Conservation (phyloP, 116 monocot genomes). For the Papilionanthe hybrid region DNA sequence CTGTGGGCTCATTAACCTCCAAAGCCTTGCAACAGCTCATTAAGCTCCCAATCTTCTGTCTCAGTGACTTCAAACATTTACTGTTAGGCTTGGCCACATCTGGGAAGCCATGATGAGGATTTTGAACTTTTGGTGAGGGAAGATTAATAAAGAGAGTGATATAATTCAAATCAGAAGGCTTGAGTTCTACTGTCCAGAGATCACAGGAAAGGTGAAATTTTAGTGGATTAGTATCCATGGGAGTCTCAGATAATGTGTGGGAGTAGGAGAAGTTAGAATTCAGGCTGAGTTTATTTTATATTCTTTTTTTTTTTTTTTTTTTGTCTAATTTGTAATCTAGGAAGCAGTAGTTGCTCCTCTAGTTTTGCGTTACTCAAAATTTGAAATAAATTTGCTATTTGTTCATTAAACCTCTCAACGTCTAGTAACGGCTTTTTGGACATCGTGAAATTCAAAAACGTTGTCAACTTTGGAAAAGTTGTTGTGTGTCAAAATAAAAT, state of each 20-base stretch:
- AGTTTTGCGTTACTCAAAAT: neutral
- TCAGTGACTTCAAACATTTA: neutral
- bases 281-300: neutral
- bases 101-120: neutral
- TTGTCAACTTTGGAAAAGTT: too few relatives aligned
- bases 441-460: too few relatives aligned
- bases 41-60: neutral
- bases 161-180: neutral
- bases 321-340: neutral
- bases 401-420: neutral
- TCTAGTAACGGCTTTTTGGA: neutral
- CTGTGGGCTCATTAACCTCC: neutral
- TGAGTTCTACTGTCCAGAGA: neutral
- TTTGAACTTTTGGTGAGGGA: neutral
- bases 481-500: too few relatives aligned
- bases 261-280: neutral
- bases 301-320: neutral
- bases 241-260: neutral
- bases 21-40: neutral
- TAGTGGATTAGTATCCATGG: neutral
- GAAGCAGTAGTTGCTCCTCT: neutral
- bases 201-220: neutral
- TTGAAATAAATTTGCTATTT: neutral
- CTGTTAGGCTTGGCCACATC: neutral
- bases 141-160: neutral